Evolutionary conservation across 1,139 yeast genomes (phyloP), one percentile per base, ranked within the genome.

Genomic region (Kodamaea ohmeri): DNA sequence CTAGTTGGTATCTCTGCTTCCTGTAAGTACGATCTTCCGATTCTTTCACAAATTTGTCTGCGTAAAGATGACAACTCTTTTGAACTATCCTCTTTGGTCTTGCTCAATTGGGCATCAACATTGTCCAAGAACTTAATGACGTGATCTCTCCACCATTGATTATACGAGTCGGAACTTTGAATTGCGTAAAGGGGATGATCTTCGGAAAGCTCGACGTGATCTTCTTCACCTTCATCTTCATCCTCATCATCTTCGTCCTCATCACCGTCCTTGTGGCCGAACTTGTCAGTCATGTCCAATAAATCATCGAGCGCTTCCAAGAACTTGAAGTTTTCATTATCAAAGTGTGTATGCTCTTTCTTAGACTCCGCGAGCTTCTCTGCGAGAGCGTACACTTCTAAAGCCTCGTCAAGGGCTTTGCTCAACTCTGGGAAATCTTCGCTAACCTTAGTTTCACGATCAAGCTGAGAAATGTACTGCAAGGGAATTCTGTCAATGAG

Each of bases 1-100:
- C 61, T 60, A 2, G 80, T 63, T 2, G 85, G 84, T 19, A 59
- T 64, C 55, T 82, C 88, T 1, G 89, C 80, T 48, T 80, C 78
- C 59, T 75, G 76, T 36, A 83, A 61, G 46, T 70, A 75, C 6
- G 81, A 67, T 49, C 80, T 83, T 2, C 90, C 92, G 20, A 81
- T 51, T 35, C 76, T 65, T 40, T 69, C 67, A 37, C 73, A 64
- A 6, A 77, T 61, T 30, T 63, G 58, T 32, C 68, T 59, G 39
- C 61, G 60, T 43, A 72, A 59, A 6, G 44, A 35, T 3, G 41
- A 19, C 14, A 50, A 34, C 13, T 42, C 45, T 5, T 32, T 35
- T 6, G 32, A 31, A 3, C 19, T 20, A 42, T 42, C 19, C 46
- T 37, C 25, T 5, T 34, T 32, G 5, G 13, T 16, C 15, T 54